Evolutionary conservation across 2,329 filamentous ascomycete genomes (phyloP).

Genomic region (Monosporascus sp.): DNA sequence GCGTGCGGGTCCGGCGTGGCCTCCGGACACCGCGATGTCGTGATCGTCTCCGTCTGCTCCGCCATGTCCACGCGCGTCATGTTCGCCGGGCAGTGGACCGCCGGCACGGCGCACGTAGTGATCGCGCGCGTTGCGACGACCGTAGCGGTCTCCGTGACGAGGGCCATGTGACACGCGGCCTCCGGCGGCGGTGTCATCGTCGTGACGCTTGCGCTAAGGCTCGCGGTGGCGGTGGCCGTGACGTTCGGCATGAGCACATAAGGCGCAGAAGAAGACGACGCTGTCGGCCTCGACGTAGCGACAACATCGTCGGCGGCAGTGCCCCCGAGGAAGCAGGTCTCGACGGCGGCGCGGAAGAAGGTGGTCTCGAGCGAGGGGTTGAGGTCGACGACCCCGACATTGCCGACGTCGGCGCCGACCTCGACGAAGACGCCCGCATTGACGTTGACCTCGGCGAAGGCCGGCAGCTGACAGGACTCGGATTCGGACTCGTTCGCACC

Average conservation of each 20-base stretch:
- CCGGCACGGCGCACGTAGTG: constrained; percentile 16
- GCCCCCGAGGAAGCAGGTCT: constrained; percentile 15
- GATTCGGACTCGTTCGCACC: constrained; percentile 10
- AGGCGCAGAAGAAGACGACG: too few relatives aligned
- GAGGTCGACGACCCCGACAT: constrained; percentile 14
- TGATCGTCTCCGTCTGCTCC: constrained; percentile 12
- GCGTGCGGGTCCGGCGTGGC: not conserved
- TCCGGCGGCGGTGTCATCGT: not conserved
- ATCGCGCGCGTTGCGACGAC: constrained; percentile 13
- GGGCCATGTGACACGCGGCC: constrained; percentile 3
- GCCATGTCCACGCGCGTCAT: constrained; percentile 19
- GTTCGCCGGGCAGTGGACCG: constrained; percentile 21
- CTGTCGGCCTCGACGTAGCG: not conserved
- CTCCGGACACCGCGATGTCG: constrained; percentile 9
- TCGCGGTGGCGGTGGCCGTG: not conserved
- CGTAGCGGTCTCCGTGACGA: constrained; percentile 11
- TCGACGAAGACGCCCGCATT: constrained; percentile 25
- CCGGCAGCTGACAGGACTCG: constrained; percentile 7
- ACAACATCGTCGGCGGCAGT: not conserved
- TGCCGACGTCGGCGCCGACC: constrained; percentile 19
- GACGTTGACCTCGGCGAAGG: constrained; percentile 22
- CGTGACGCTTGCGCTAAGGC: not conserved
- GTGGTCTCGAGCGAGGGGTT: constrained; percentile 22
- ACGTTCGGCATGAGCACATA: not conserved
- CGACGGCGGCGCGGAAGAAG: constrained; percentile 17